These are phyloP conservation scores for Oleoguttula mirabilis DNA, from an alignment of 495 filamentous ascomycete species.

Conservation along the genomic window DNA sequence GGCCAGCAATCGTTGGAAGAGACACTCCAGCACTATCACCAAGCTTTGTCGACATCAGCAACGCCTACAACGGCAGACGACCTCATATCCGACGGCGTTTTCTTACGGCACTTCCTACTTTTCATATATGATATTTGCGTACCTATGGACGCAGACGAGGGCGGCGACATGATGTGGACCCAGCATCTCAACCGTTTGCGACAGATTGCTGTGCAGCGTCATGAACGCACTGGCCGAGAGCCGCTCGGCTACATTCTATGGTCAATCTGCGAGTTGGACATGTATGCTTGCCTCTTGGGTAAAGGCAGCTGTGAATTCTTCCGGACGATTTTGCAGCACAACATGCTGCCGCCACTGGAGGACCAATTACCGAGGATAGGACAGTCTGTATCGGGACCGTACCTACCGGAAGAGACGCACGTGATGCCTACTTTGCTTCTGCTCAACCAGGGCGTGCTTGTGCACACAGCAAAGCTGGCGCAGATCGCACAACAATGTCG, in stretches of 20 bases:
- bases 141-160: slow-evolving; percentile 28
- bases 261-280: slow-evolving; percentile 45
- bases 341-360: slow-evolving; percentile 36
- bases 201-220: slow-evolving; percentile 38
- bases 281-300: slow-evolving; percentile 44
- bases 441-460: slow-evolving; percentile 9
- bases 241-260: slow-evolving; percentile 42
- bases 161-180: slow-evolving; percentile 39
- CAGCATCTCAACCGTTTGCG: slow-evolving; percentile 45
- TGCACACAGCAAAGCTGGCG: slow-evolving; percentile 10
- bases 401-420: slow-evolving; percentile 30
- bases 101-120: slow-evolving; percentile 49
- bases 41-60: slow-evolving; percentile 29
- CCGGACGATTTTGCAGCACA: slow-evolving; percentile 35
- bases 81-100: slow-evolving; percentile 44
- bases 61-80: slow-evolving; percentile 23
- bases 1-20: slow-evolving; percentile 21
- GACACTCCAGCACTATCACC: slow-evolving; percentile 45
- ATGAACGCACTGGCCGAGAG: slow-evolving; percentile 36
- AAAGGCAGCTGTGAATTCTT: slow-evolving; percentile 42
- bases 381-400: slow-evolving; percentile 24
- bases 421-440: slow-evolving; percentile 31
- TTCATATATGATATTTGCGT: slow-evolving; percentile 45
- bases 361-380: slow-evolving; percentile 20
- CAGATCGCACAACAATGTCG: slow-evolving; percentile 10